phyloP scores from a whole-genome alignment of 1,284 basidiomycete species.

The Cystobasidium slooffiae region DNA sequence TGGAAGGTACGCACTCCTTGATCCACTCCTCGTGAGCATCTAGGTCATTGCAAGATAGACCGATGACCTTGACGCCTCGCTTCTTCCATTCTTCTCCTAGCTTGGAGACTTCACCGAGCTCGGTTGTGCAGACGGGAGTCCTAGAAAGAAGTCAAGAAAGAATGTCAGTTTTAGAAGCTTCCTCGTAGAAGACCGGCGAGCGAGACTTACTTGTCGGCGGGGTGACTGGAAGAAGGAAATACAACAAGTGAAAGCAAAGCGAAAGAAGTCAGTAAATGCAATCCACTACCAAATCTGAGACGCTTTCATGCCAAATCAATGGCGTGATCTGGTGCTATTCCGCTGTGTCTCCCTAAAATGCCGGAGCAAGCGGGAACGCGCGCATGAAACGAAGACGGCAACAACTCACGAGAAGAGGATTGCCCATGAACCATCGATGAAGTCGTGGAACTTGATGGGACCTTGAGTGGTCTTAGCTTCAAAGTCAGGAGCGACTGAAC shows the following conservation, averaged over 20 bases:
- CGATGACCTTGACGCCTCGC: slow-evolving; percentile 90
- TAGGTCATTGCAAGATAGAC: slow-evolving; percentile 90
- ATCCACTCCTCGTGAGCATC: slow-evolving; percentile 86
- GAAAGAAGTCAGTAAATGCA: neutral
- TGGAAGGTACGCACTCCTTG: slow-evolving; percentile 62
- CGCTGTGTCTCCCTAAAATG: too few relatives aligned
- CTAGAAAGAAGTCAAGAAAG: neutral
- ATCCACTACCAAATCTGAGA: neutral
- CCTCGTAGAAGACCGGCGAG: neutral
- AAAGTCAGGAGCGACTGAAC: slow-evolving; percentile 76
- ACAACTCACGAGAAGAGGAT: slow-evolving; percentile 78
- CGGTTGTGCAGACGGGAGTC: slow-evolving; percentile 67
- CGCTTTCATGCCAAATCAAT: neutral
- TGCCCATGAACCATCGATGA: slow-evolving; percentile 85
- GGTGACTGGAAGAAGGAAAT: slow-evolving; percentile 64
- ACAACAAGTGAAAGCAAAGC: slow-evolving; percentile 3
- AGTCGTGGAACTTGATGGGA: slow-evolving; percentile 83
- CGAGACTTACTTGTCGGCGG: slow-evolving; percentile 42
- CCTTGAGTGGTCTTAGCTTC: slow-evolving; percentile 74
- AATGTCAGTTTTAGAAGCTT: slow-evolving; percentile 53
- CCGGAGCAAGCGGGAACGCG: slow-evolving; percentile 43
- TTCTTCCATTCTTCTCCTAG: slow-evolving; percentile 80
- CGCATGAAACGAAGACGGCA: slow-evolving; percentile 5
- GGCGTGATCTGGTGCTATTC: neutral
- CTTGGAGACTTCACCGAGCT: slow-evolving; percentile 92